Evolutionary conservation across 768 basidiomycete genomes (phyloP), one percentile per base, ranked within the genome.

Genomic region (Phaeotremella skinneri): DNA sequence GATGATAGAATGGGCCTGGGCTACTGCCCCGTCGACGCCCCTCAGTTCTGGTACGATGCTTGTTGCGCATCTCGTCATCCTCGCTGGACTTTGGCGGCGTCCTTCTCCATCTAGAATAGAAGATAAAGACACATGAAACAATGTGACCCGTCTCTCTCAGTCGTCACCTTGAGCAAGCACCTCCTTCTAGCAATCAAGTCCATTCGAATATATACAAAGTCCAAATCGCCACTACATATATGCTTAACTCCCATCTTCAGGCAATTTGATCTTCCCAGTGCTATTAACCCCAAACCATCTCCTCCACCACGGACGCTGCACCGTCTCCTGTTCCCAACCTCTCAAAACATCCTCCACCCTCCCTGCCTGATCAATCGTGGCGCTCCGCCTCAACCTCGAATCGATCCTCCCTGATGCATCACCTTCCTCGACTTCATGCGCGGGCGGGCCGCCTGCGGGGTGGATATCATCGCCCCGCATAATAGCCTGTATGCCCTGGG

Each of bases 1-100:
- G 0, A 80, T 76, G 14, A 84, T 91, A 50, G 90, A 94, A 75
- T 91, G 86, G 70, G 84, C 88, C 1, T 96, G 91, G 91, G 89
- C 91, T 61, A 82, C 87, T 0, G 92, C 85, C 69, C 92, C 92
- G 2, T 89, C 90, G 0, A 93, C 89, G 0, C 56, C 75, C 0
- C 16, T 84, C 0, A 89, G 87, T 1, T 91, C 90, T 3, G 77
- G 68, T 9, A 51, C 84, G 4, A 76, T 90, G 31, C 70, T 85
- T 0, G 66, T 59, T 11, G 82, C 83, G 26, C 84, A 91, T 70
- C 52, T 74, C 3, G 56, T 80, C 2, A 77, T 90, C 2, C 69
- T 87, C 0, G 47, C 77, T 1, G 86, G 86, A 14, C 42, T 67
- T 16, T 59, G 53, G 23, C 20, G 39, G 4, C 3, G n/a, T 23